These are phyloP conservation scores for Mycocalia duriaeana DNA, from an alignment of 1,284 basidiomycete genomes.

Conservation along the genomic window DNA sequence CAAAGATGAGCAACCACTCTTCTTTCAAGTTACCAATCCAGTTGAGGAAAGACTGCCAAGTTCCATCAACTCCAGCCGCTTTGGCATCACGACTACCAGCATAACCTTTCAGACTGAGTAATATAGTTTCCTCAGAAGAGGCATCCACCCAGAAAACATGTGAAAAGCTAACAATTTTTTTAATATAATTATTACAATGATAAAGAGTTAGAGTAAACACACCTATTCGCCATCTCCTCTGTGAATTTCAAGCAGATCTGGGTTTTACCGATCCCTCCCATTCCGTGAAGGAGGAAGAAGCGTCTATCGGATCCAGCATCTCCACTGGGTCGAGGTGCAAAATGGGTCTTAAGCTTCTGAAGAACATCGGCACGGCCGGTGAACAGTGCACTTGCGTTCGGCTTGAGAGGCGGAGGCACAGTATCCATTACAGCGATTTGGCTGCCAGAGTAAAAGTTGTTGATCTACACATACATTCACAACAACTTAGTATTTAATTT, in stretches of 20 bases:
- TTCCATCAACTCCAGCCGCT: not conserved
- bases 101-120: not conserved
- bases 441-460: too few relatives aligned
- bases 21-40: slow-evolving; percentile 6
- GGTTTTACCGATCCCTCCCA: not conserved
- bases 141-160: slow-evolving; percentile 11
- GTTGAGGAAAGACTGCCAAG: slow-evolving; percentile 2
- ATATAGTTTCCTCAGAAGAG: slow-evolving; percentile 6
- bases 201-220: not conserved
- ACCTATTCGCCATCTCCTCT: not conserved
- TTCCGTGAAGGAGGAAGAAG: not conserved
- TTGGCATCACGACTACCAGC: not conserved
- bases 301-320: not conserved
- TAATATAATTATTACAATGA: not conserved
- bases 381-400: not conserved
- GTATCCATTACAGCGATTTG: too few relatives aligned
- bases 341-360: not conserved
- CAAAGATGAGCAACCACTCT: slow-evolving; percentile 11
- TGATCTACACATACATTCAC: too few relatives aligned
- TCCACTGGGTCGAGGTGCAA: not conserved
- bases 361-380: not conserved
- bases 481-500: too few relatives aligned
- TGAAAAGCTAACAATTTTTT: slow-evolving; percentile 5
- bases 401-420: too few relatives aligned
- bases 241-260: not conserved